Evolutionary conservation across 768 basidiomycete species (phyloP), one percentile per base, ranked within the genome.

Genomic region (Calocera viscosa): DNA sequence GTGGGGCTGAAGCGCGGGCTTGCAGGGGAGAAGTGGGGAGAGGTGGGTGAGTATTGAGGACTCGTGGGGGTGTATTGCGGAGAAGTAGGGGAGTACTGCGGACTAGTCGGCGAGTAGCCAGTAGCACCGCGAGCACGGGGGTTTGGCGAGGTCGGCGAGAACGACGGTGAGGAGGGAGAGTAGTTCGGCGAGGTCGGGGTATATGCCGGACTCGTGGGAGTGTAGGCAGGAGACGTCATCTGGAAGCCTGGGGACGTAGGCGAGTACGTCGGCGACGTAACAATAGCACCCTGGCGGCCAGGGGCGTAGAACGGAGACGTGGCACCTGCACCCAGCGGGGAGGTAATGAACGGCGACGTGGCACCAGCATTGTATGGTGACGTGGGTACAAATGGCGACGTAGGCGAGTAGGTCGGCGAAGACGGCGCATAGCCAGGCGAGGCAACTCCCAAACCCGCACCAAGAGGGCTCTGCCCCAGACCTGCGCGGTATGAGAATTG

Each of bases 391-490:
- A 91, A 93, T 2, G 94, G 93, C 0, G 94, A 94, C 1, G 90
- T 93, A 0, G 91, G 90, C 0, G 91, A 90, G 69, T 91, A 94
- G 14, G 85, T 92, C 10, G 92, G 94, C 1, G 93, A 95, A 69
- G 90, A 90, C 2, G 94, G 93, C 70, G 90, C 92, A 80, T 94
- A 96, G 5, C 87, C 87, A 10, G 94, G 94, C 2, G 93, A 95
- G 90, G 91, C 91, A 10, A 85, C 86, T 47, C 89, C 90, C 11
- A 72, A 69, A 14, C 73, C 74, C 12, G 89, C 86, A 38, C 89
- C 85, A 69, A 87, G 80, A 0, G 94, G 94, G 71, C 90, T 93
- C 75, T 88, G 89, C n/a, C 89, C 88, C 71, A 87, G 94, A 0
- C 83, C 83, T n/a, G 49, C 73, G 67, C 82, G 79, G 71, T 88